Base-by-base conservation (phyloP, 306 rosid genomes). In the Cicer chorassanicum region DNA sequence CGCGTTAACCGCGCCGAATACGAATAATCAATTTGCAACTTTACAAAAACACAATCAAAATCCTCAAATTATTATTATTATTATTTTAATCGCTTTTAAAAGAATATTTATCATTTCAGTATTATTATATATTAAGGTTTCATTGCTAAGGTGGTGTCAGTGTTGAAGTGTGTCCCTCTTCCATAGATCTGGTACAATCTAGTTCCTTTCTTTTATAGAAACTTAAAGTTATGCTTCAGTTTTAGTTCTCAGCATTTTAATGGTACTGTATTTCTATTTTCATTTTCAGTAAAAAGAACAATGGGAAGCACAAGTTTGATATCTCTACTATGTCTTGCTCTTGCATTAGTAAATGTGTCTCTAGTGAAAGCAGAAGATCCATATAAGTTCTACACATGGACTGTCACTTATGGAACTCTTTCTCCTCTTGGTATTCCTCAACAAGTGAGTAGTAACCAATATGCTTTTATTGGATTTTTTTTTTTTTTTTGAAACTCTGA, bases 361-460 rank as follows among this genome's bases (percentile, higher is more conserved):
- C 66, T 77, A 49, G 98, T 90, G 73, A 76, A 83, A 79, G 93
- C 95, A 46, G 99, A 94, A 10, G 87, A 92, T 82, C 92, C 90
- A 21, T 93, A 93, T 21, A 87, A 78, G 79, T 91, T 56, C 65
- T 89, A 76, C 75, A 89, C 96, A 57, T 93, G 97, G 98, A 93
- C 91, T 3, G 97, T 93, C 15, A 89, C 98, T 46, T 91, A 91
- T 81, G 97, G 97, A 38, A 93, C 86, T 81, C 78, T 69, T 73
- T 93, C 90, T 80, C 98, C 94, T 36, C 82, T 93, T 14, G 96
- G 88, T 19, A 85, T 78, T 68, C 91, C 99, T 5, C 97, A 92
- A 71, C 99, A 94, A 92, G 99, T 94, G 73, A 5, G 83, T 82
- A 10, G 29, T 80, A 3, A 51, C 38, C 5, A 59, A 34, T 34